Evolutionary conservation across 495 filamentous ascomycete genomes (phyloP).

Genomic region (Penicillium salamii): DNA sequence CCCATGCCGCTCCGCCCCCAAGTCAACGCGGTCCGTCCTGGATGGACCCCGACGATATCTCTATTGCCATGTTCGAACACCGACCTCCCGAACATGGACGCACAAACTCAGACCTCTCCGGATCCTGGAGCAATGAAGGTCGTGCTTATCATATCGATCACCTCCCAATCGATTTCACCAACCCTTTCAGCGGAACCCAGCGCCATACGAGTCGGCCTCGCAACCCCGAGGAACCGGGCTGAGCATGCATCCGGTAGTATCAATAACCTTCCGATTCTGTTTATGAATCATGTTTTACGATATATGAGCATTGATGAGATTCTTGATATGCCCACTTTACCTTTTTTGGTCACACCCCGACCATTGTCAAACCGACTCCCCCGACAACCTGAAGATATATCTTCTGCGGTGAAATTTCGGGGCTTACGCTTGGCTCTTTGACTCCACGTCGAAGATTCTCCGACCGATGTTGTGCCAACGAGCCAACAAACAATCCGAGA

Average conservation of each 20-base stretch:
- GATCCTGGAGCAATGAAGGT: constrained; percentile 35
- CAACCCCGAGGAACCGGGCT: constrained; percentile 12
- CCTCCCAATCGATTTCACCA: constrained; percentile 27
- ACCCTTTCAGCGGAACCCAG: constrained; percentile 14
- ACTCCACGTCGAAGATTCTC: background rate
- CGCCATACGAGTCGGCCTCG: constrained; percentile 3
- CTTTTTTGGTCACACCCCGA: background rate
- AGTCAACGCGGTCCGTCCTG: constrained; percentile 24
- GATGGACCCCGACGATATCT: constrained; percentile 42
- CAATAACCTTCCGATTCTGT: background rate
- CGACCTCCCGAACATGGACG: constrained; percentile 14
- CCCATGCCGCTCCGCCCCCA: constrained; percentile 31
- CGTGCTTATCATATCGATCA: constrained; percentile 24
- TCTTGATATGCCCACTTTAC: constrained; percentile 10
- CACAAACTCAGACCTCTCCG: constrained; percentile 26
- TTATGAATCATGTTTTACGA: constrained; percentile 25
- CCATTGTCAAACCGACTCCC: background rate
- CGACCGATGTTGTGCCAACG: background rate
- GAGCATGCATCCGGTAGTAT: background rate
- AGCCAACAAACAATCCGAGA: background rate
- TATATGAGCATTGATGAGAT: constrained; percentile 11
- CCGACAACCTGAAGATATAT: background rate
- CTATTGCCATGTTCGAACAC: constrained; percentile 47
- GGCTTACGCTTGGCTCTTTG: background rate
- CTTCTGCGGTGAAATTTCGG: background rate